These are phyloP conservation scores for Lachancea meyersii DNA, from an alignment of 805 yeast species.

Conservation along the genomic window DNA sequence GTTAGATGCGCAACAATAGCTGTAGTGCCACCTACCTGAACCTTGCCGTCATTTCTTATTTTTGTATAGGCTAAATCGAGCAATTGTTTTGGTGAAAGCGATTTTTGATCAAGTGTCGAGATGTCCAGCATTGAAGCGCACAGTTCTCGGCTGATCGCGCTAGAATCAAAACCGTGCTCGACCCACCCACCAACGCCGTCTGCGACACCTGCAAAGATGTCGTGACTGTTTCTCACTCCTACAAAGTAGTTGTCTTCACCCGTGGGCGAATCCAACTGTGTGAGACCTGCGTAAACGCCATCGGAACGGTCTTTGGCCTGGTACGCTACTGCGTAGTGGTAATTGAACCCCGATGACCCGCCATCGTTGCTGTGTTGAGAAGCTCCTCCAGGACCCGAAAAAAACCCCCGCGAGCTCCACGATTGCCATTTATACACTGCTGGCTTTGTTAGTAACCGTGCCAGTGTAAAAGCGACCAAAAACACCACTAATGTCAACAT, in stretches of 20 bases:
- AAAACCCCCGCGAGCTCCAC: slow-evolving; percentile 6
- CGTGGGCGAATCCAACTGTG: slow-evolving; percentile 48
- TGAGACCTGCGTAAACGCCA: slow-evolving; percentile 33
- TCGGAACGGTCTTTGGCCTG: slow-evolving; percentile 67
- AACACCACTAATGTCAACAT: slow-evolving; percentile 2
- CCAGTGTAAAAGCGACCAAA: slow-evolving; percentile 4
- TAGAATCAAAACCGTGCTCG: slow-evolving; percentile 83
- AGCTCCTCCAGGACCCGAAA: slow-evolving; percentile 4
- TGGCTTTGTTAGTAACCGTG: slow-evolving; percentile 6
- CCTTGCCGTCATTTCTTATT: slow-evolving; percentile 49
- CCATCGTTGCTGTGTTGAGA: background rate
- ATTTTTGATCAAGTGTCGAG: slow-evolving; percentile 9
- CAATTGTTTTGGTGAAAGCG: slow-evolving; percentile 40
- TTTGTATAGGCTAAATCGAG: slow-evolving; percentile 51
- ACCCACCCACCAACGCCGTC: slow-evolving; percentile 99
- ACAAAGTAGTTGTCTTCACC: slow-evolving; percentile 75
- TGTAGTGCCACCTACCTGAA: slow-evolving; percentile 89
- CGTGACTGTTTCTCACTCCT: slow-evolving; percentile 23
- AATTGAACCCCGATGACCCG: slow-evolving; percentile 31
- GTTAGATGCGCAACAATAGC: slow-evolving; percentile 75
- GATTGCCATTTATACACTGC: slow-evolving; percentile 4
- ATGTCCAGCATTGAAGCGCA: slow-evolving; percentile 48
- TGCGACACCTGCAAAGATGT: slow-evolving; percentile 68
- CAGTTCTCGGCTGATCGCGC: slow-evolving; percentile 77
- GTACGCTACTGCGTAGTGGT: slow-evolving; percentile 60